phyloP scores from a whole-genome alignment of 306 rosid species.

The Casuarina glauca region DNA sequence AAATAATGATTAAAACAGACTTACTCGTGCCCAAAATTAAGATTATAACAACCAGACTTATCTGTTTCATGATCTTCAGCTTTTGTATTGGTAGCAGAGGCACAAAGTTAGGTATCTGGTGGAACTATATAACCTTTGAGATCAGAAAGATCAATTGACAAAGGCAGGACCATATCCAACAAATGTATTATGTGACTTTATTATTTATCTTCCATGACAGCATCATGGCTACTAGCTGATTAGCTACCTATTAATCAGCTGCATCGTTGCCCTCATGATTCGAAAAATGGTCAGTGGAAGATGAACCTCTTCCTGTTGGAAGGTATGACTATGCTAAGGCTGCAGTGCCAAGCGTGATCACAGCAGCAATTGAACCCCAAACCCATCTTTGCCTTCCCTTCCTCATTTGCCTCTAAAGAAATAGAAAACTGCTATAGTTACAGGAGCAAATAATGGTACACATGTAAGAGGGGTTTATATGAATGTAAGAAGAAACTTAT shows the following conservation, averaged over 20 bases:
- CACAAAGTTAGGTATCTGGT: constrained; percentile 8
- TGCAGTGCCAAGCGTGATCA: constrained; percentile 59
- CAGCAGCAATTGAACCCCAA: constrained; percentile 80
- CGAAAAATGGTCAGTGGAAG: constrained; percentile 28
- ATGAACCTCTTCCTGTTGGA: constrained; percentile 49
- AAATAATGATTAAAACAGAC: background rate
- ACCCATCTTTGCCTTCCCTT: constrained; percentile 79
- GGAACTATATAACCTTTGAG: constrained; percentile 42
- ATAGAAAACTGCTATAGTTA: constrained; percentile 13
- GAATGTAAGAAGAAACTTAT: constrained; percentile 6
- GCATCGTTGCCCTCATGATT: constrained; percentile 44
- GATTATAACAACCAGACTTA: constrained; percentile 12
- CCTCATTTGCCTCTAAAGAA: constrained; percentile 65
- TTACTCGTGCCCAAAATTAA: background rate
- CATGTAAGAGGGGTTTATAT: constrained; percentile 7
- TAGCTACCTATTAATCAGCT: constrained; percentile 31
- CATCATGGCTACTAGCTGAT: constrained; percentile 27
- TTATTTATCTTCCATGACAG: constrained; percentile 26
- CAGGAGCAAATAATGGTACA: constrained; percentile 1
- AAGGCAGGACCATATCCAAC: constrained; percentile 41
- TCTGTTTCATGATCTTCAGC: constrained; percentile 24
- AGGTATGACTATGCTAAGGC: constrained; percentile 78
- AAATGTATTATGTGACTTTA: constrained; percentile 34
- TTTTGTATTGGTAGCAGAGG: constrained; percentile 23
- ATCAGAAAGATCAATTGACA: constrained; percentile 35